Evolutionary conservation across 441 rosid genomes (phyloP).

Genomic region (Arabidopsis hybrid): DNA sequence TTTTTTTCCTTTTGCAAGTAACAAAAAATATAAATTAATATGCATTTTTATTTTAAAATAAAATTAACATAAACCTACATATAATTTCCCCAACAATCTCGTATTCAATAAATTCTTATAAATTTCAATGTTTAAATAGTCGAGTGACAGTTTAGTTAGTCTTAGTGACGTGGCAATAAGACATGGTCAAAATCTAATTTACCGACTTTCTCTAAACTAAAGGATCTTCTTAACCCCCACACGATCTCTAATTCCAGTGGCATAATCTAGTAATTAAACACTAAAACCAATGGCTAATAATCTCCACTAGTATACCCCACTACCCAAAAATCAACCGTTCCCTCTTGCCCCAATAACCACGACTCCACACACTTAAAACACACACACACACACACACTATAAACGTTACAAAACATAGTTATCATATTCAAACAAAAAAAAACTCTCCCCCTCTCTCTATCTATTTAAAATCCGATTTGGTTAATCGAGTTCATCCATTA

Average conservation of each 20-base stretch:
- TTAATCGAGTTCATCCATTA: not conserved
- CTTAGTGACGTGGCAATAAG: slow-evolving; percentile 14
- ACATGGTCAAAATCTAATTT: slow-evolving; percentile 32
- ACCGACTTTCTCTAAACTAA: slow-evolving; percentile 34
- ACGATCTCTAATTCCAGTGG: slow-evolving; percentile 26
- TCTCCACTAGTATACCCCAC: slow-evolving; percentile 34
- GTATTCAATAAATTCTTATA: not conserved
- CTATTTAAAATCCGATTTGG: slow-evolving; percentile 1
- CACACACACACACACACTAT: not conserved
- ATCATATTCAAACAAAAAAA: slow-evolving; percentile 4
- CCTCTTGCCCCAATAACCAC: slow-evolving; percentile 27
- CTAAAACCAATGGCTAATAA: slow-evolving; percentile 15
- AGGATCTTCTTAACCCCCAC: slow-evolving; percentile 38
- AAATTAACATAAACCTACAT: not conserved
- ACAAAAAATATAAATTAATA: no score
- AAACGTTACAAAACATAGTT: slow-evolving; percentile 22
- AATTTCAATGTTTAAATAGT: not conserved
- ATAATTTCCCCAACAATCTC: not conserved
- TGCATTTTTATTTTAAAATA: no score
- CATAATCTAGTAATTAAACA: slow-evolving; percentile 27
- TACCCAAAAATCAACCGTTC: slow-evolving; percentile 31
- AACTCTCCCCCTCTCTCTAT: slow-evolving; percentile 14
- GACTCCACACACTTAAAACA: slow-evolving; percentile 25
- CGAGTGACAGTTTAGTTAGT: not conserved
- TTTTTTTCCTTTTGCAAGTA: no score